Percentiles rank a stretch among this genome's conserved stretches.
phyloP scores from a whole-genome alignment of 805 yeast genomes.

The Starmerella floris region DNA sequence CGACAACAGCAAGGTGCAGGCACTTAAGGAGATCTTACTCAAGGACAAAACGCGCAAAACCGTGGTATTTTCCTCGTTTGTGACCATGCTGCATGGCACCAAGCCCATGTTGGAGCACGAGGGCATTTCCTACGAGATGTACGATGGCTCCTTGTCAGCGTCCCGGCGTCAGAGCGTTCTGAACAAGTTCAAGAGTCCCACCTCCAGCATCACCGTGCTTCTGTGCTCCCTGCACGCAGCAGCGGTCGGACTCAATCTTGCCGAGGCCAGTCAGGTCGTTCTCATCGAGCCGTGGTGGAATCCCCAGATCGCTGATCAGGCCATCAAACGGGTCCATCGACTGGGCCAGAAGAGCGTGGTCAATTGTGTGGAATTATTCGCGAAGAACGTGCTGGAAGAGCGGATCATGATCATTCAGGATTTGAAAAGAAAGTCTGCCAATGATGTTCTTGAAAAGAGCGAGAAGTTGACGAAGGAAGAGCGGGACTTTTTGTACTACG shows the following conservation, averaged over 20 bases:
- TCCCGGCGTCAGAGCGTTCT: constrained; percentile 26
- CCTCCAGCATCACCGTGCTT: constrained; percentile 23
- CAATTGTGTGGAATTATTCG: constrained; percentile 34
- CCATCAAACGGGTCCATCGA: constrained; percentile 40
- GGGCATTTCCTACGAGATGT: constrained; percentile 27
- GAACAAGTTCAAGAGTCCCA: constrained; percentile 23
- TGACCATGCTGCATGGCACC: constrained; percentile 27
- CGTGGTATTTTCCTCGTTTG: constrained; percentile 36
- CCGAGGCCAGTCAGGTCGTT: constrained; percentile 33
- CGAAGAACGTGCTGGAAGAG: constrained; percentile 33
- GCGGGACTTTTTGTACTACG: constrained; percentile 55
- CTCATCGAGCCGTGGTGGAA: constrained; percentile 40
- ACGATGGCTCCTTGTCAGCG: constrained; percentile 29
- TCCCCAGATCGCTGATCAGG: constrained; percentile 39
- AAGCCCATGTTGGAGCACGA: constrained; percentile 24
- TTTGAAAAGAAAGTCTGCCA: constrained; percentile 28
- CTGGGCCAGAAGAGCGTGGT: constrained; percentile 36
- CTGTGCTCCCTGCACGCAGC: constrained; percentile 36
- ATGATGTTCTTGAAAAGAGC: constrained; percentile 19
- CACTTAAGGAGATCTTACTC: constrained; percentile 27
- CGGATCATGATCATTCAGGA: constrained; percentile 29
- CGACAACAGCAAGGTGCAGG: constrained; percentile 26
- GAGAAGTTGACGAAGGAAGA: constrained; percentile 14
- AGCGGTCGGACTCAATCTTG: constrained; percentile 35
- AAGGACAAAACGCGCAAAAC: constrained; percentile 31